A percentile compares a stretch with the other conserved stretches of the same genome.
phyloP scores from a whole-genome alignment of 805 yeast species.

The Ogataea paraovalis region DNA sequence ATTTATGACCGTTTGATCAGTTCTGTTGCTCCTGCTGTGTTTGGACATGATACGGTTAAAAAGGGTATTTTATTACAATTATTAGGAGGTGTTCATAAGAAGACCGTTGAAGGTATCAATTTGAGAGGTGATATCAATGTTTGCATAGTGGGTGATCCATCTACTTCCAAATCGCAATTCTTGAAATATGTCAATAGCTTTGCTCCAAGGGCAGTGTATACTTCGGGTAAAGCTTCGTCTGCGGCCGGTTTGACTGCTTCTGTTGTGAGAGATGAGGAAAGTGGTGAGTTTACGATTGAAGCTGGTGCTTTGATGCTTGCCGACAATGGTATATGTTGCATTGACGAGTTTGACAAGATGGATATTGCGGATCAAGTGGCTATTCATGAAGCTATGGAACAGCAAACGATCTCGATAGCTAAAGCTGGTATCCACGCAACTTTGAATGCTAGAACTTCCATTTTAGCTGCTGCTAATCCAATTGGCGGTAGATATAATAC shows the following conservation, averaged over 20 bases:
- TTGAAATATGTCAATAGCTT: constrained; percentile 88
- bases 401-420: constrained; percentile 96
- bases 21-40: constrained; percentile 93
- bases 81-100: constrained; percentile 93
- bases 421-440: constrained; percentile 99
- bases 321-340: constrained; percentile 97
- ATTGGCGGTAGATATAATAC: constrained; percentile 95
- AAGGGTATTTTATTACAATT: constrained; percentile 87
- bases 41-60: constrained; percentile 91
- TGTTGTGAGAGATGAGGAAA: constrained; percentile 94
- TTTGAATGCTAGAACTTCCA: constrained; percentile 91
- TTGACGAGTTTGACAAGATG: constrained; percentile 98
- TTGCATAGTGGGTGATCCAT: constrained; percentile 96
- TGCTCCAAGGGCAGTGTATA: constrained; percentile 91
- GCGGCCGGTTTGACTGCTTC: constrained; percentile 99
- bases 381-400: constrained; percentile 99
- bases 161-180: constrained; percentile 95
- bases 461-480: constrained; percentile 98
- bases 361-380: constrained; percentile 94
- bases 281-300: constrained; percentile 94
- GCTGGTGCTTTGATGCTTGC: constrained; percentile 99
- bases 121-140: constrained; percentile 95
- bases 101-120: constrained; percentile 89
- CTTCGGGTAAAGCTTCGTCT: constrained; percentile 97
- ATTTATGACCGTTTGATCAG: constrained; percentile 79